Base-by-base conservation (phyloP, 352 stramenopile genomes). In the Phytophthora citricola region DNA sequence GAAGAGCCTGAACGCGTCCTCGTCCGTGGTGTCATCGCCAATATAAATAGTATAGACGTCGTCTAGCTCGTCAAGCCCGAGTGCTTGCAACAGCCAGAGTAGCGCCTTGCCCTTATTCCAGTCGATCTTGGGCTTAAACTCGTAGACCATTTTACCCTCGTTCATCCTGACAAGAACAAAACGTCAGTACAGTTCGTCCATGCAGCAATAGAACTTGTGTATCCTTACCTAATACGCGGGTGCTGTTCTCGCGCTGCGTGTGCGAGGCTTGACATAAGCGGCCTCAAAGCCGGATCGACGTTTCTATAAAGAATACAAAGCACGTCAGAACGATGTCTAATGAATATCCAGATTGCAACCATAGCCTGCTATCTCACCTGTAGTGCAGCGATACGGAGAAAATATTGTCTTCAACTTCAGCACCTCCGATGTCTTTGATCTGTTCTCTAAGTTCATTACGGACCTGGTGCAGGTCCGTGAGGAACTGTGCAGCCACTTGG, bases 81-180 rank as follows among this genome's bases (percentile, higher is more conserved):
- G 75, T 31, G 81, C 75, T 47, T 95, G 66, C 56, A 97, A 68
- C 40, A 97, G 72, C 91, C 90, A 97, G 29, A 94, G 55, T 31
- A 97, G 77, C 48, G 88, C 89, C 64, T 96, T 96, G 62, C 91
- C 91, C 70, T 97, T 97, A 83, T 97, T 91, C 91, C 91, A 97
- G 51, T 95, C 83, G 24, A 97, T 93, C 69, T 96, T 94, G 7
- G 91, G 91, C 65, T 95, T 95, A 66, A 91, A 94, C 59, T 97
- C 91, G 63, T 85, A 96, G 12, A 97, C 91, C 89, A 95, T 93
- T 66, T 97, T 96, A 51, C 89, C 89, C 47, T 88, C 71, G 63
- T 91, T 92, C 66, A 89, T 78, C 54, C 88, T 91, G 34, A 36
- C 31, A 14, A 36, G 9, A 14, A 36, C 8, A 12, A 36, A 14